These are phyloP conservation scores for Daldinia eschscholtzii DNA, from an alignment of 2,329 filamentous ascomycete species.

Conservation along the genomic window DNA sequence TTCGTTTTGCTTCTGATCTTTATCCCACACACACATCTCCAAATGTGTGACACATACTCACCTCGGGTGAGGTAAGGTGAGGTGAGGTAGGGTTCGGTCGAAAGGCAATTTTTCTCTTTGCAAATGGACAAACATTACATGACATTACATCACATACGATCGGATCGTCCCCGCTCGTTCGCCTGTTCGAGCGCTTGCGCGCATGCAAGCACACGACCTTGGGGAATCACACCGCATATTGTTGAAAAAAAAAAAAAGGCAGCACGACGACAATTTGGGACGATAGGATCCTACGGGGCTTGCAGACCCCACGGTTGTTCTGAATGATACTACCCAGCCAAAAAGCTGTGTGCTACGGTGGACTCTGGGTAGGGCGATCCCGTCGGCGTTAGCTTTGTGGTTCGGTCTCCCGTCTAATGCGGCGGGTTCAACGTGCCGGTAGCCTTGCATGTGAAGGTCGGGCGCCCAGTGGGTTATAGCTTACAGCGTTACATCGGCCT, in stretches of 20 bases:
- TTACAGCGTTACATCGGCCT: background rate
- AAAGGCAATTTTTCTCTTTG: slow-evolving; percentile 3
- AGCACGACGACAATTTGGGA: background rate
- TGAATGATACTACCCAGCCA: background rate
- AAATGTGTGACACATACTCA: background rate
- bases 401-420: slow-evolving; percentile 8
- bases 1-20: background rate
- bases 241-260: background rate
- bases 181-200: background rate
- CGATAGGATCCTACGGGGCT: slow-evolving; percentile 1
- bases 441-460: slow-evolving; percentile 13
- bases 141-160: background rate
- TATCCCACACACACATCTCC: background rate
- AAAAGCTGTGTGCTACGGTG: background rate
- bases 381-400: background rate
- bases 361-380: background rate
- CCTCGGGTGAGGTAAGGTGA: slow-evolving; percentile 8
- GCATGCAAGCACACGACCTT: slow-evolving; percentile 14
- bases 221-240: slow-evolving; percentile 30
- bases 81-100: slow-evolving; percentile 12
- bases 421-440: background rate
- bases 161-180: slow-evolving; percentile 5
- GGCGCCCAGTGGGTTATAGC: background rate
- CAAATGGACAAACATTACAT: background rate
- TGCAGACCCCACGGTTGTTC: background rate